phyloP scores from a whole-genome alignment of 2,329 filamentous ascomycete genomes.

The Rugonectria rugulosa region DNA sequence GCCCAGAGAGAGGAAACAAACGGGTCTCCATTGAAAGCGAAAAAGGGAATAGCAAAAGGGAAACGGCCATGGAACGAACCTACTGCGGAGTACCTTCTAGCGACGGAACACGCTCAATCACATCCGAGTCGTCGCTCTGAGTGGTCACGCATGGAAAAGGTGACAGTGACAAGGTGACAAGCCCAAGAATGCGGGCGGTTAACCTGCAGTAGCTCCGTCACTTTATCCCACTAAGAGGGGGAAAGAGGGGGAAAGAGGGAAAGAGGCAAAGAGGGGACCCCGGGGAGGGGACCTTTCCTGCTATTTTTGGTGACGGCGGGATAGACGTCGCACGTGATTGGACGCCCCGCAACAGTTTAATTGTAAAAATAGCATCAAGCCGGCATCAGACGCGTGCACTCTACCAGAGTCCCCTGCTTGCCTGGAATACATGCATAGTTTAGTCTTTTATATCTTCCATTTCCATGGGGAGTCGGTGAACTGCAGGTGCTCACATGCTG shows the following conservation, averaged over 20 bases:
- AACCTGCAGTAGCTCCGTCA: conserved; percentile 34
- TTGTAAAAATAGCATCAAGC: conserved; percentile 1
- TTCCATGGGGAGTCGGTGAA: too few relatives aligned
- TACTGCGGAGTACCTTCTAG: not conserved
- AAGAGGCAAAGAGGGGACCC: not conserved
- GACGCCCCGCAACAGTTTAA: conserved; percentile 1
- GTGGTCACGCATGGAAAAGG: not conserved
- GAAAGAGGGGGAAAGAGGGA: not conserved
- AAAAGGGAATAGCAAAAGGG: too few relatives aligned
- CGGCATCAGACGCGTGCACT: too few relatives aligned
- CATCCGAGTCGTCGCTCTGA: not conserved
- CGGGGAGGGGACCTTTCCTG: conserved; percentile 10
- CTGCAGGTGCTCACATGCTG: too few relatives aligned
- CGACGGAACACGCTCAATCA: too few relatives aligned
- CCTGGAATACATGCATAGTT: too few relatives aligned
- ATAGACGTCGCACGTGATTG: conserved; percentile 27
- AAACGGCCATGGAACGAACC: not conserved
- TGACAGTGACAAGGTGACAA: too few relatives aligned
- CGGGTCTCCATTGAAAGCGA: too few relatives aligned
- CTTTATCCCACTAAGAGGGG: not conserved
- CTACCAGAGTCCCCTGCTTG: too few relatives aligned
- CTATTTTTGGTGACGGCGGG: conserved; percentile 27
- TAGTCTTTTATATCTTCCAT: too few relatives aligned
- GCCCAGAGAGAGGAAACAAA: too few relatives aligned
- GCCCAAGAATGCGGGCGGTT: conserved; percentile 28